Evolutionary conservation across 192 early-diverging fungal species (phyloP).

Genomic region (Mortierella antarctica): DNA sequence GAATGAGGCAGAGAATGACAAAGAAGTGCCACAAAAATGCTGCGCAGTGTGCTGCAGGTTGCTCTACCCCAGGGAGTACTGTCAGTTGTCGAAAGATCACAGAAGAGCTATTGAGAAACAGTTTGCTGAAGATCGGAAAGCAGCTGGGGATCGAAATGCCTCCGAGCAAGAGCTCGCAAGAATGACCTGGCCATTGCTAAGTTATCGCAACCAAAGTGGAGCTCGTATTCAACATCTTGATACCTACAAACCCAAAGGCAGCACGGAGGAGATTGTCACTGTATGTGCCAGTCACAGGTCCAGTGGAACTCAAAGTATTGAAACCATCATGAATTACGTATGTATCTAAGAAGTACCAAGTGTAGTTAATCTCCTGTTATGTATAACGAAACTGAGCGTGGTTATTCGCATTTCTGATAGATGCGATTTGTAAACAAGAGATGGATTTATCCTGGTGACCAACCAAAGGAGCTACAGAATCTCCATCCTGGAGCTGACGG

Average conservation of each 20-base stretch:
- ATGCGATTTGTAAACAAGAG: slow-evolving; percentile 11
- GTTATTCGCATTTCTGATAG: neutral
- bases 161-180: neutral
- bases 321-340: slow-evolving; percentile 17
- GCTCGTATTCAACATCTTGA: neutral
- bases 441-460: slow-evolving; percentile 17
- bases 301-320: slow-evolving; percentile 3
- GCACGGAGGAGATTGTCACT: neutral
- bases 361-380: no score
- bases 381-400: neutral
- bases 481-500: slow-evolving; percentile 11
- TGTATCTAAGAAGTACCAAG: no score
- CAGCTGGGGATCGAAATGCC: neutral
- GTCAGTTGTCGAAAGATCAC: neutral
- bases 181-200: slow-evolving; percentile 21
- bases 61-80: slow-evolving; percentile 12
- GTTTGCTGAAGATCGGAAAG: neutral
- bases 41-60: slow-evolving; percentile 21
- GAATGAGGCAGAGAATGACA: slow-evolving; percentile 13
- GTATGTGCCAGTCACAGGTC: slow-evolving; percentile 24
- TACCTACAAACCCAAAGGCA: slow-evolving; percentile 2
- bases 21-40: slow-evolving; percentile 5
- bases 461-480: slow-evolving; percentile 7
- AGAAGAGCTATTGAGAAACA: slow-evolving; percentile 5
- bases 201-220: slow-evolving; percentile 10